Evolutionary conservation across 2,329 filamentous ascomycete genomes (phyloP).

Genomic region (Penicillium sp.): DNA sequence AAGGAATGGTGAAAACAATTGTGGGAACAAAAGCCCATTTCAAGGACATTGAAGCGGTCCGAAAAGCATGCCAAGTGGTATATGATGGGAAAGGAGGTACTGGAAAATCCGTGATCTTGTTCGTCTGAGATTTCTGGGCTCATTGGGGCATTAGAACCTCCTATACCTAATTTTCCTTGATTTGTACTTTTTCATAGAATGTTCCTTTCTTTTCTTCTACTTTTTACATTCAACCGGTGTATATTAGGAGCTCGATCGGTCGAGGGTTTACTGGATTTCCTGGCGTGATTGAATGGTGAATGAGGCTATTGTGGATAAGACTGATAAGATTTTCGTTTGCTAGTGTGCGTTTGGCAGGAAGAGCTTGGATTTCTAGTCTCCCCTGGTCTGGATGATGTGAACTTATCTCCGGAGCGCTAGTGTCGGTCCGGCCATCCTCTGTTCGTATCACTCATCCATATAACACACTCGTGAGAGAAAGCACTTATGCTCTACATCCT

Average conservation of each 20-base stretch:
- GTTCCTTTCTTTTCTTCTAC: not conserved
- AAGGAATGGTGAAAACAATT: constrained; percentile 50
- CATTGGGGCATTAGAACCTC: not conserved
- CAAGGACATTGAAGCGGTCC: constrained; percentile 49
- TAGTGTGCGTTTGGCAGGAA: not conserved
- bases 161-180: not conserved
- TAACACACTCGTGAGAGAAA: not conserved
- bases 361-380: not conserved
- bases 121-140: constrained; percentile 3
- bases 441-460: not conserved
- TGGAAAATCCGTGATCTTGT: constrained; percentile 48
- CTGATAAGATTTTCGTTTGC: not conserved
- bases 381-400: not conserved
- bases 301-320: not conserved
- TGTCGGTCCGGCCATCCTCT: not conserved
- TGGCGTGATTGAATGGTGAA: not conserved
- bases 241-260: not conserved
- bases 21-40: constrained; percentile 47
- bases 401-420: not conserved
- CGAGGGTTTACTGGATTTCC: not conserved
- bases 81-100: constrained; percentile 47
- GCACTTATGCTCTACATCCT: not conserved
- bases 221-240: not conserved
- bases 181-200: not conserved
- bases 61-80: constrained; percentile 45